Evolutionary conservation across 1,284 basidiomycete genomes (phyloP).

Genomic region (Mycena citricolor): DNA sequence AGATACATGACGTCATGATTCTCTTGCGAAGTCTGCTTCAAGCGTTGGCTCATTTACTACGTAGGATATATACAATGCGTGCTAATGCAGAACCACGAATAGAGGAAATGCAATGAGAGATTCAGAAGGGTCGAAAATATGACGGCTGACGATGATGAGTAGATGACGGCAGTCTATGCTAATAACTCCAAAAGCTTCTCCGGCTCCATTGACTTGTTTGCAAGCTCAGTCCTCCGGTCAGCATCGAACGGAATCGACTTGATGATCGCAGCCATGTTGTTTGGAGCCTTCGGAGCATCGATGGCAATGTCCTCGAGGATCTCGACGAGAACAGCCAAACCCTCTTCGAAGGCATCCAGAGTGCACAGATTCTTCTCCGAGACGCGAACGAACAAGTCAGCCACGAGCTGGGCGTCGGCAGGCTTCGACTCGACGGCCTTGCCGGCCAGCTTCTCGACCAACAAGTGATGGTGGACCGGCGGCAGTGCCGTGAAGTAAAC

Average conservation of each 20-base stretch:
- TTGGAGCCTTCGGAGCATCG: constrained; percentile 86
- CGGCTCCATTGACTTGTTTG: constrained; percentile 56
- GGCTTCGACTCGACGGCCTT: constrained; percentile 80
- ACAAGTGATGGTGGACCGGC: constrained; percentile 55
- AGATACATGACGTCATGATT: not conserved
- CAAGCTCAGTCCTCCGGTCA: constrained; percentile 52
- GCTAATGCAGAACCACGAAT: constrained; percentile 21
- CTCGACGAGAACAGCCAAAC: constrained; percentile 68
- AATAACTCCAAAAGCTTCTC: constrained; percentile 60
- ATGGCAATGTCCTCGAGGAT: constrained; percentile 84
- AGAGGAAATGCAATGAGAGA: constrained; percentile 16
- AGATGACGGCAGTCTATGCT: constrained; percentile 35
- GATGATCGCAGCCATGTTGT: constrained; percentile 73
- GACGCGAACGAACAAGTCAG: constrained; percentile 62
- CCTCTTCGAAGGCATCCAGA: constrained; percentile 61
- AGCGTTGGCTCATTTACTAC: too few relatives aligned
- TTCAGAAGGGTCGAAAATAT: constrained; percentile 21
- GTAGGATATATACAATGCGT: constrained; percentile 19
- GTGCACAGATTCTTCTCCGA: constrained; percentile 56
- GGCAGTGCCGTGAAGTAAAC: constrained; percentile 79
- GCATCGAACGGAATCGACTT: constrained; percentile 68
- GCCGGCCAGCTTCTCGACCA: constrained; percentile 77
- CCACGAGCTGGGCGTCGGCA: constrained; percentile 79
- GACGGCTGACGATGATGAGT: constrained; percentile 27
- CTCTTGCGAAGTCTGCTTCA: constrained; percentile 1